Base-by-base conservation (phyloP, 345 rosid species). In the Turnera subulata region DNA sequence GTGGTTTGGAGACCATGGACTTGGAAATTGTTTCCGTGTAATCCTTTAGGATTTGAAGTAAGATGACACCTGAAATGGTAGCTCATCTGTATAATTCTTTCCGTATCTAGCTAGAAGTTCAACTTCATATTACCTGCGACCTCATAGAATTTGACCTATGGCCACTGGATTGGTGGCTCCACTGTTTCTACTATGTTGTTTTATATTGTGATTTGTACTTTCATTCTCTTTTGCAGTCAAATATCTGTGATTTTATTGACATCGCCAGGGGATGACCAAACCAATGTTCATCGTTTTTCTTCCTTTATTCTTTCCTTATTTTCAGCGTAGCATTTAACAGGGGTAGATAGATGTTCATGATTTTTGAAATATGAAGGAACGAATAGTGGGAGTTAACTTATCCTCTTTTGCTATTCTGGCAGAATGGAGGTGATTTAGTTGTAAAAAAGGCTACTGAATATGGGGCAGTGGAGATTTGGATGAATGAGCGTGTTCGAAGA, bases 381-480 rank as follows among this genome's bases (percentile, higher is more conserved):
- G 8, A 15, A 20, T 22, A 11, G 6, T 11, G 23, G 33, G 16
- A 32, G 20, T 55, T 50, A 22, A 50, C 37, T 11, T 50, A 44
- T 35, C 43, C 7, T 19, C 32, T 56, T 61, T 59, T 79, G 59
- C 35, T 24, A 50, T 42, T 12, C 4, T 38, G 18, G 55, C 67
- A 75, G 85, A 80, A 73, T 75, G 88, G 78, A 40, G 87, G 91
- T 29, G 91, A 89, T 72, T 77, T 86, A 62, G 96, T 93, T 35
- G 56, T 93, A 84, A 93, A 93, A 80, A 93, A 85, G 86, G 99
- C 99, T 17, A 84, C 93, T 55, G 94, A 89, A 65, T 89, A 82
- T 50, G 99, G 98, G 23, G 98, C 96, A 0, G 98, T 89, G 33
- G 97, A 92, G 57, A 92, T 92, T 66, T 92, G 98, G 98, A 92